These are phyloP conservation scores for Alternaria arborescens DNA, from an alignment of 2,329 filamentous ascomycete genomes.

Conservation along the genomic window DNA sequence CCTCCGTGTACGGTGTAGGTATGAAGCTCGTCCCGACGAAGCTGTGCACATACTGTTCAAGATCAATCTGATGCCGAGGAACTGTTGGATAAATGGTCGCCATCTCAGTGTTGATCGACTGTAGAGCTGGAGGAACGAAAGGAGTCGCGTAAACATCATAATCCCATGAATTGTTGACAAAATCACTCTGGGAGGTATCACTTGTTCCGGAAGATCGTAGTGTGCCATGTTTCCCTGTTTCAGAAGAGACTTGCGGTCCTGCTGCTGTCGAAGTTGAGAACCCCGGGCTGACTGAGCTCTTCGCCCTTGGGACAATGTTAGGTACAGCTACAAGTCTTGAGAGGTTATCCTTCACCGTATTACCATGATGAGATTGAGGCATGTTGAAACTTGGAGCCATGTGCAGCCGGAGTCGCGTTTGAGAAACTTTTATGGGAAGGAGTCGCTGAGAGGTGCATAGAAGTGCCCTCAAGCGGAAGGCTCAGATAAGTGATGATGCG, in stretches of 20 bases:
- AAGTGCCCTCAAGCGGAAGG: neutral
- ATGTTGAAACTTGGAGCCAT: neutral
- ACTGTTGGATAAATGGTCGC: conserved; percentile 12
- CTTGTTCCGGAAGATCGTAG: neutral
- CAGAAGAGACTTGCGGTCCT: neutral
- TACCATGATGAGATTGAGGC: neutral
- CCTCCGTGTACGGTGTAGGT: neutral
- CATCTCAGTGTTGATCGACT: conserved; percentile 26
- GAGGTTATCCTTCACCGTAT: neutral
- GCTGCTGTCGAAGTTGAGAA: neutral
- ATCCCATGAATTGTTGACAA: conserved; percentile 1
- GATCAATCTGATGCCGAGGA: conserved; percentile 27
- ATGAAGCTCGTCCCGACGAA: conserved; percentile 36
- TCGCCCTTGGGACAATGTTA: conserved; percentile 1
- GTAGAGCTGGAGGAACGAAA: conserved; percentile 26
- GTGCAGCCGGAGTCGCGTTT: neutral
- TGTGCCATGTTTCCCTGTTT: neutral
- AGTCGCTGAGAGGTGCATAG: neutral
- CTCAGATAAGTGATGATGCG: neutral
- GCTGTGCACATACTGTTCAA: conserved; percentile 19
- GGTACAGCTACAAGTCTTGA: conserved; percentile 16
- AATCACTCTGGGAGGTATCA: neutral
- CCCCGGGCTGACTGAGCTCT: neutral
- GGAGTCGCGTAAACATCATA: conserved; percentile 36
- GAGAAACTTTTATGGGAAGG: neutral